These are phyloP conservation scores for Yarrowia bubula DNA, from an alignment of 805 yeast species.

Conservation along the genomic window DNA sequence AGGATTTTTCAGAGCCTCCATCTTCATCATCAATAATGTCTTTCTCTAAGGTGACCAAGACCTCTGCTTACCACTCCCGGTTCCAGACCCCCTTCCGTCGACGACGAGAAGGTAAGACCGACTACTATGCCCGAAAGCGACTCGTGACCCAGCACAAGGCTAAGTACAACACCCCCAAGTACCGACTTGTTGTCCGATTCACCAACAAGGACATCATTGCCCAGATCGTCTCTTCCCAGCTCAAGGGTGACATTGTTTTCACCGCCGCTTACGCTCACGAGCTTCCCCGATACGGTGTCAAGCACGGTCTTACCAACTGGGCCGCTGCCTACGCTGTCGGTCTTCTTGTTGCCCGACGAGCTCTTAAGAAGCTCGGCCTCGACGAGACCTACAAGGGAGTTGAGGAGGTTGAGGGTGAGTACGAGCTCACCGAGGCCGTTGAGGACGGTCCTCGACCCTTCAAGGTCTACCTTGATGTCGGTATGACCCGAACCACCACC, in stretches of 20 bases:
- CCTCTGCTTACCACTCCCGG: slow-evolving; percentile 96
- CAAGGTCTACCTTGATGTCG: slow-evolving; percentile 98
- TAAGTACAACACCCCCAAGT: slow-evolving; percentile 98
- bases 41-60: slow-evolving; percentile 70
- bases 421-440: slow-evolving; percentile 95
- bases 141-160: slow-evolving; percentile 99
- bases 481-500: slow-evolving; percentile 99
- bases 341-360: slow-evolving; percentile 98
- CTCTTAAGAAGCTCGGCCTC: slow-evolving; percentile 93
- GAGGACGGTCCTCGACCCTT: slow-evolving; percentile 99
- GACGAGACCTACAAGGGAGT: slow-evolving; percentile 99
- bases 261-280: slow-evolving; percentile 99
- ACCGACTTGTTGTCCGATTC: slow-evolving; percentile 99
- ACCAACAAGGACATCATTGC: slow-evolving; percentile 99
- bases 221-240: slow-evolving; percentile 94
- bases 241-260: slow-evolving; percentile 93
- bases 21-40: slow-evolving; percentile 50
- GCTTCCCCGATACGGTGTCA: slow-evolving; percentile 95
- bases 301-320: slow-evolving; percentile 99
- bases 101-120: slow-evolving; percentile 99
- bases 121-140: slow-evolving; percentile 99
- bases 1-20: not conserved
- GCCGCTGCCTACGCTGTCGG: slow-evolving; percentile 99
- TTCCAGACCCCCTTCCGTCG: slow-evolving; percentile 99
- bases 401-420: slow-evolving; percentile 99